Evolutionary conservation across 345 rosid species (phyloP).

Genomic region (Psidium guajava): DNA sequence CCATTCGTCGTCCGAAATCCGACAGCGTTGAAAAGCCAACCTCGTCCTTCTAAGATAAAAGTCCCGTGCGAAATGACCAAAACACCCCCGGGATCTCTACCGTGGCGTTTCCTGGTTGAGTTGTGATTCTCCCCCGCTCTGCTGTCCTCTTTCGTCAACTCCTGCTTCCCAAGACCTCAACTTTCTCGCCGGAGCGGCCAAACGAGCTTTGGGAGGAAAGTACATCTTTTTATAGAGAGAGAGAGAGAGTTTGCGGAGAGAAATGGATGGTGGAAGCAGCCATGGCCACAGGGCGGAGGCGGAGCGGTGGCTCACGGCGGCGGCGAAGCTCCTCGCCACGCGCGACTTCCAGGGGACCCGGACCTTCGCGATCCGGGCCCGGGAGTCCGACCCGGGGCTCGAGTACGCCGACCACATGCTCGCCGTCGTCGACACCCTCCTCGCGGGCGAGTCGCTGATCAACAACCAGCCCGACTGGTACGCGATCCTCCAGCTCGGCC

Average conservation of each 20-base stretch:
- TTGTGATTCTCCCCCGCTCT: background rate
- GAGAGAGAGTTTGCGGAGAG: background rate
- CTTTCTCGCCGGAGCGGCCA: background rate
- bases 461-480: slow-evolving; percentile 57
- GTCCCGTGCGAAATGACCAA: rapidly evolving
- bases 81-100: background rate
- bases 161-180: background rate
- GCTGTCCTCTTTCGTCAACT: background rate
- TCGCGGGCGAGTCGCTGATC: slow-evolving; percentile 38
- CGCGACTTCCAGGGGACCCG: slow-evolving; percentile 72
- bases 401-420: slow-evolving; percentile 59
- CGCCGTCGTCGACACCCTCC: slow-evolving; percentile 67
- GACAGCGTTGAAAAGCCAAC: background rate
- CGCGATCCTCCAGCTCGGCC: slow-evolving; percentile 65
- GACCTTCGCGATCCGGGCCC: slow-evolving; percentile 73
- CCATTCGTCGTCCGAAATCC: background rate
- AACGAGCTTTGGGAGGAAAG: background rate
- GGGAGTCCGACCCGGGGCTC: slow-evolving; percentile 62
- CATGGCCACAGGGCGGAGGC: slow-evolving; percentile 40
- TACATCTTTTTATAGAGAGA: background rate
- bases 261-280: slow-evolving; percentile 6
- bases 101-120: background rate
- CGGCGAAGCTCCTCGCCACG: slow-evolving; percentile 72
- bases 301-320: slow-evolving; percentile 71
- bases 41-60: background rate